phyloP scores from a whole-genome alignment of 1,139 yeast species.

The Pichia sp. region DNA sequence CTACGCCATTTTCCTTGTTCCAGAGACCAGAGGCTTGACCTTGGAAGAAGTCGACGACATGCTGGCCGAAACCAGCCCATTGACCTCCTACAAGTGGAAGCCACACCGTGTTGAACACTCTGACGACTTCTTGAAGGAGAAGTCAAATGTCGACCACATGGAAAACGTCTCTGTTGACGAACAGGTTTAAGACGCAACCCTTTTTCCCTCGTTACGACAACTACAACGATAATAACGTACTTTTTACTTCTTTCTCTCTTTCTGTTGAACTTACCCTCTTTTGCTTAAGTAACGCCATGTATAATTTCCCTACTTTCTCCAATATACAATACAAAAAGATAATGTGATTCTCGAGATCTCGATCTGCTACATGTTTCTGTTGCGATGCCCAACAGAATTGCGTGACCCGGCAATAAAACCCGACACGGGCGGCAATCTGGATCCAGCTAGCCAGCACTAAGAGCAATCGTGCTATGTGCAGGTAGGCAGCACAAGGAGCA shows the following conservation, averaged over 20 bases:
- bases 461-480: no score
- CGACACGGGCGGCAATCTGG: no score
- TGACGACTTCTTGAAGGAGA: conserved; percentile 7
- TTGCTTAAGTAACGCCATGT: neutral
- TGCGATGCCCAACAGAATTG: no score
- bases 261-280: neutral
- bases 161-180: conserved; percentile 9
- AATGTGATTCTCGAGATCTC: no score
- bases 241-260: neutral
- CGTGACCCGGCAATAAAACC: no score
- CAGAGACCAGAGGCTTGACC: conserved; percentile 53
- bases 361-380: no score
- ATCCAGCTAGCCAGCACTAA: no score
- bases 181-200: neutral
- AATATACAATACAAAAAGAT: no score
- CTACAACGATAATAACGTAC: no score
- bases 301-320: no score
- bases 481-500: no score
- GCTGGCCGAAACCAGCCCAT: conserved; percentile 33
- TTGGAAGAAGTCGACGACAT: conserved; percentile 52
- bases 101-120: conserved; percentile 22
- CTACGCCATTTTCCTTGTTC: conserved; percentile 47
- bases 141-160: conserved; percentile 6
- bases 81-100: conserved; percentile 31
- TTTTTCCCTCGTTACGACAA: neutral